phyloP scores from a whole-genome alignment of 2,329 filamentous ascomycete genomes.

The Rutstroemia sp. region DNA sequence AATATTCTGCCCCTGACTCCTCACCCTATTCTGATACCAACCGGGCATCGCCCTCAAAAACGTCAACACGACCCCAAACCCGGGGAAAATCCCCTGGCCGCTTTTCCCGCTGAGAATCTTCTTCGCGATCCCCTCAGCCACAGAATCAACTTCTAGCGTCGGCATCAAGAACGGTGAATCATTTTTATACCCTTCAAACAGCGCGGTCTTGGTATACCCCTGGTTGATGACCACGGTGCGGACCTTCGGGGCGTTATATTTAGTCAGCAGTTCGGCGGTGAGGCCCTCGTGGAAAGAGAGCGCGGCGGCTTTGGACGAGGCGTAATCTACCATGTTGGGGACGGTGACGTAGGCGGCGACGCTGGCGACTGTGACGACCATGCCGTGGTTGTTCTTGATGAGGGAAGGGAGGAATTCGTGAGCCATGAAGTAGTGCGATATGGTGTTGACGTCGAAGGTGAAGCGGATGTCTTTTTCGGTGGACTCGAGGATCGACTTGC shows the following conservation, averaged over 20 bases:
- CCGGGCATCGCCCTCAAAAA: conserved; percentile 48
- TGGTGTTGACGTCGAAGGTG: conserved; percentile 64
- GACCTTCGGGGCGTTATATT: conserved; percentile 56
- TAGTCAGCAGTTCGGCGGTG: conserved; percentile 46
- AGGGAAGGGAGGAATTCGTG: conserved; percentile 63
- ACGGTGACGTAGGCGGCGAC: conserved; percentile 53
- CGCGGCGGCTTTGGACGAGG: conserved; percentile 57
- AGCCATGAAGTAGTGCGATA: conserved; percentile 60
- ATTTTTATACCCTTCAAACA: conserved; percentile 50
- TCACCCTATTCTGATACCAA: conserved; percentile 51
- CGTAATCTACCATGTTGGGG: conserved; percentile 62
- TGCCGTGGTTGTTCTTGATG: conserved; percentile 58
- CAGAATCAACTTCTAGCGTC: conserved; percentile 50
- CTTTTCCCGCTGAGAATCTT: conserved; percentile 52
- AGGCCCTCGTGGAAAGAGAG: conserved; percentile 62
- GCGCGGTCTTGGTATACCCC: conserved; percentile 52
- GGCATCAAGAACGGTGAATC: conserved; percentile 44
- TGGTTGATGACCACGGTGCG: conserved; percentile 61
- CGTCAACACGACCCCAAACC: conserved; percentile 34
- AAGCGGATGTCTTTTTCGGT: conserved; percentile 52
- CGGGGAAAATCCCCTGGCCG: conserved; percentile 49
- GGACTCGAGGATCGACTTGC: conserved; percentile 52
- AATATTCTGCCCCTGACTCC: conserved; percentile 32
- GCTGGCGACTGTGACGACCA: conserved; percentile 63
- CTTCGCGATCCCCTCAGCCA: conserved; percentile 55